Evolutionary conservation across 306 rosid species (phyloP), one percentile per base, ranked within the genome.

Genomic region (Quercus berberidifolia): DNA sequence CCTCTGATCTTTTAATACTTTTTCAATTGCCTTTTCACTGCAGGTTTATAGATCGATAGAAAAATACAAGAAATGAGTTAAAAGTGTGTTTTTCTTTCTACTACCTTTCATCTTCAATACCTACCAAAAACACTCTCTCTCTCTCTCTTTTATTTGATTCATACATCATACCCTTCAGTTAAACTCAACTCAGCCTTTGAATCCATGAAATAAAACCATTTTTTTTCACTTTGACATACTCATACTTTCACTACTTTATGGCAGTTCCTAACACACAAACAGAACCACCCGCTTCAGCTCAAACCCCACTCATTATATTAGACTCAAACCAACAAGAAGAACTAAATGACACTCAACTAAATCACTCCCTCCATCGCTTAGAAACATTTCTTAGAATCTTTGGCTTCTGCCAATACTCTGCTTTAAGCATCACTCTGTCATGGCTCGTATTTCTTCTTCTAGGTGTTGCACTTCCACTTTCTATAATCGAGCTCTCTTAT

Each of bases 391-490:
- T 84, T 41, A 77, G 74, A 33, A 46, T 84, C 69, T 77, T 84
- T 38, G 87, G 87, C 11, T 84, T 80, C 79, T 62, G 82, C 57
- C 87, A 84, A 55, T 31, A 69, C 70, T 80, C 87, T 14, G 3
- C 77, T 55, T 35, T 74, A 51, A 84, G 85, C 76, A 15, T 77
- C 80, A 69, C 76, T 20, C 77, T 84, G 70, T 87, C 86, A 21
- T 87, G 88, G 90, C 56, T 79, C n/a, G 78, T 69, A 9, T 87
- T 87, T 70, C 76, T 87, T 23, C 71, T 84, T 26, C 71, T 87
- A 23, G 85, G 85, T 60, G 33, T 84, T 76, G 84, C 59, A 4
- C 78, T 87, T 35, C 90, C 85, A 21, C 43, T 82, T 6, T n/a
- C 70, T 9, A 64, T 82, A 33, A 28, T 64, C 20, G 71, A 69